Conservation (phyloP, 1,284 basidiomycete species). For the Farysia itapuensis region DNA sequence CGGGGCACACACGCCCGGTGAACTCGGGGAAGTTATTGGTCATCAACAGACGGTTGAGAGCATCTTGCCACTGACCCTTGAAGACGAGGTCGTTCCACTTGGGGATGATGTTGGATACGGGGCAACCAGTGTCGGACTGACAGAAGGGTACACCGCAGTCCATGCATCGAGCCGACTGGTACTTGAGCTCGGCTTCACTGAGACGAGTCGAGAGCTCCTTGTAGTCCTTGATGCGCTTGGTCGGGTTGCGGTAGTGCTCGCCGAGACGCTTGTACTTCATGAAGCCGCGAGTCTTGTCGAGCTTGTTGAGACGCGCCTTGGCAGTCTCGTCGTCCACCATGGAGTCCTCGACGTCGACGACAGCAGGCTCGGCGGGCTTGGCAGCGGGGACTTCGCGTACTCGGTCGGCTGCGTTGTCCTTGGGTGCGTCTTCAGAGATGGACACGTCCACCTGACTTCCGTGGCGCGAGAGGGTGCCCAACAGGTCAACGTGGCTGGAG, state of each 20-base stretch:
- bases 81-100: conserved; percentile 59
- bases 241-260: conserved; percentile 54
- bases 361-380: conserved; percentile 47
- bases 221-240: conserved; percentile 55
- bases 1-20: conserved; percentile 58
- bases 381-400: conserved; percentile 33
- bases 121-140: conserved; percentile 57
- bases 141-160: conserved; percentile 59
- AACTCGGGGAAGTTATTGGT: conserved; percentile 60
- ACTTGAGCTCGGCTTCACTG: conserved; percentile 56
- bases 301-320: conserved; percentile 49
- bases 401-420: conserved; percentile 26
- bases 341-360: conserved; percentile 55
- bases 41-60: conserved; percentile 53
- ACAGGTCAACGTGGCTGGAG: conserved; percentile 56
- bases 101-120: conserved; percentile 57
- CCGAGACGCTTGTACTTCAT: conserved; percentile 58
- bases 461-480: conserved; percentile 55
- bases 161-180: conserved; percentile 58
- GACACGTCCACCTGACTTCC: conserved; percentile 51
- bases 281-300: conserved; percentile 58
- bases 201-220: conserved; percentile 55
- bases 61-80: conserved; percentile 57
- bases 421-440: conserved; percentile 27
- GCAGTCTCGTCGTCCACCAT: conserved; percentile 57